Evolutionary conservation across 2,329 filamentous ascomycete species (phyloP).

Genomic region (Aspergillus piperis): DNA sequence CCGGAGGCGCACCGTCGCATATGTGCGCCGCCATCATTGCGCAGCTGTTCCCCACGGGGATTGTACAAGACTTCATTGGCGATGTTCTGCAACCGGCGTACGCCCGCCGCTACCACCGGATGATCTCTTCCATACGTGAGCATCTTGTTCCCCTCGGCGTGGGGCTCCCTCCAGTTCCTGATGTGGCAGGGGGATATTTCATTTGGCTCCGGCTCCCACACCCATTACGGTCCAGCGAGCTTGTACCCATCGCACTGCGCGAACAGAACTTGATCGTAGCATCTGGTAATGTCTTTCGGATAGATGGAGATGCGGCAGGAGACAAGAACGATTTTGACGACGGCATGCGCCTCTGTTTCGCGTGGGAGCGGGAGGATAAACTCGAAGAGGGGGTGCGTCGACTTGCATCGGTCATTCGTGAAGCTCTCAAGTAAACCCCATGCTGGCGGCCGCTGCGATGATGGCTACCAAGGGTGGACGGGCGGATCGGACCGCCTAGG

Average conservation of each 20-base stretch:
- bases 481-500: background rate
- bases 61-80: conserved; percentile 56
- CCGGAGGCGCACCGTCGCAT: conserved; percentile 63
- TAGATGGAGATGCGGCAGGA: conserved; percentile 57
- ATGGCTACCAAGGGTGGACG: background rate
- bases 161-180: conserved; percentile 25
- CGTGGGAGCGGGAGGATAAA: conserved; percentile 68
- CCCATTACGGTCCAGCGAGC: conserved; percentile 53
- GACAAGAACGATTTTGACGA: conserved; percentile 57
- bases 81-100: conserved; percentile 59
- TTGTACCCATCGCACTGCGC: conserved; percentile 59
- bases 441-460: background rate
- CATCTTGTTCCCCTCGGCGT: conserved; percentile 66
- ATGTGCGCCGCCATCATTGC: conserved; percentile 59
- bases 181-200: conserved; percentile 78
- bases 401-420: conserved; percentile 48
- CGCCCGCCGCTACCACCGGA: conserved; percentile 52
- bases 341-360: conserved; percentile 68
- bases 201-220: conserved; percentile 71
- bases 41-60: conserved; percentile 54
- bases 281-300: conserved; percentile 69
- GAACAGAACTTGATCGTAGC: conserved; percentile 70
- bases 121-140: conserved; percentile 61
- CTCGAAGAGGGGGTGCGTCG: conserved; percentile 68
- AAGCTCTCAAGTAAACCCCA: background rate